Base-by-base conservation (phyloP, 768 basidiomycete genomes). In the Bullera alba region DNA sequence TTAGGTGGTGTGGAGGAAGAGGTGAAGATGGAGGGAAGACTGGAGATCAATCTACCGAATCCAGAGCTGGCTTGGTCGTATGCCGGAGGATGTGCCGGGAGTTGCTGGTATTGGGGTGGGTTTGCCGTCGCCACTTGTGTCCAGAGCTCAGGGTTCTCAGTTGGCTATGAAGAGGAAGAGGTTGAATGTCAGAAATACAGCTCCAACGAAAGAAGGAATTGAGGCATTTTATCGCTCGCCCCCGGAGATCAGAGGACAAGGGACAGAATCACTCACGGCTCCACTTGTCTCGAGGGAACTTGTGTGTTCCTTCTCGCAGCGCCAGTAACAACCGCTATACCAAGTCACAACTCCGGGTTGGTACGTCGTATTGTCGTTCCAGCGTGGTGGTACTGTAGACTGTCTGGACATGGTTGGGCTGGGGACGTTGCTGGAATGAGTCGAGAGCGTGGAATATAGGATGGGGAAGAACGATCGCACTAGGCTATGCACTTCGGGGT, bases 341-440 rank as follows among this genome's bases (percentile, higher is more conserved):
- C 37, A 39, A 7, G 22, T 21, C 10, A 39, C 7, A 7, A 14
- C 12, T 14, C 37, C 57, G 16, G 42, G 52, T 21, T 37, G 35
- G 36, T 58, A 58, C 19, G 32, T 25, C 37, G 44, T 44, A 19
- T 30, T 19, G 21, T 32, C 17, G 8, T 16, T 36, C 30, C 48
- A 49, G 17, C 41, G 23, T 22, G 21, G 42, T 3, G 51, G 51
- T 21, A 39, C 10, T 7, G 19, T 14, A 39, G 10, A 21, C 22
- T 10, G 32, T 10, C 32, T 39, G 19, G 37, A 39, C 37, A 39
- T 39, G 37, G 37, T 39, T n/a, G 23, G 28, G 30, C 26, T 28
- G 10, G 16, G 41, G 19, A 16, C 19, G 16, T 42, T 23, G 41
- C 16, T 42, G n/a, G 32, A 34, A 8, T 8, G 32, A 34, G n/a